Evolutionary conservation across 1,139 yeast species (phyloP), one percentile per base, ranked within the genome.

Genomic region (Blastobotrys illinoisensis): DNA sequence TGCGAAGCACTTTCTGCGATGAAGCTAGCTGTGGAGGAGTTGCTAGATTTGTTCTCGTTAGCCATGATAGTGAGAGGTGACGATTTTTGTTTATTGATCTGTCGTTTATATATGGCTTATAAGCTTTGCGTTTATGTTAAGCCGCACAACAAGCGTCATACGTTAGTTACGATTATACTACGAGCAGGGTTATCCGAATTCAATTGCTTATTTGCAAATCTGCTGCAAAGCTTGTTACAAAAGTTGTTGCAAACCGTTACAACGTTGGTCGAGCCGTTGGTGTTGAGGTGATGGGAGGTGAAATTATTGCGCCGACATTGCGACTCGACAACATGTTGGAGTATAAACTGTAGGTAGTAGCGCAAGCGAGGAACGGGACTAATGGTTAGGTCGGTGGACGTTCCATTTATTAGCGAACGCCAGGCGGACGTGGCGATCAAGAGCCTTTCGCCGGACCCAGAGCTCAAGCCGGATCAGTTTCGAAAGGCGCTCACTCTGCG

Each of bases 391-490:
- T 65, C 71, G 32, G 64, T 84, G 16, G 68, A 70, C 24, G 74
- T 88, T 13, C 97, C 97, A 14, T 86, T 89, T 63, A 79, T 79
- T 59, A 74, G 75, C 5, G 66, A 64, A 1, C 65, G 71, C 44
- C 95, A 88, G 63, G 93, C 96, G 0, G 54, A 56, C 4, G 82
- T 87, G 2, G 93, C 95, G 0, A 64, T 71, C 47, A 71, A 74
- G 16, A 74, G 89, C 0, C 74, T 90, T 24, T 64, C 73, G 1
- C 96, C 95, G 0, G 97, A 89, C 66, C 95, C 96, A 1, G 83
- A 86, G 28, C 74, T 89, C 58, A 84, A 82, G 66, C 83, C 84
- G 0, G 76, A 79, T 52, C 72, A 73, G 58, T 64, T 73, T 46
- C 48, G 59, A 14, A 62, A 64, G 48, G 52, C 40, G 40, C 55